Evolutionary conservation across 2,329 filamentous ascomycete species (phyloP).

Genomic region (Celoporthe dispersa): DNA sequence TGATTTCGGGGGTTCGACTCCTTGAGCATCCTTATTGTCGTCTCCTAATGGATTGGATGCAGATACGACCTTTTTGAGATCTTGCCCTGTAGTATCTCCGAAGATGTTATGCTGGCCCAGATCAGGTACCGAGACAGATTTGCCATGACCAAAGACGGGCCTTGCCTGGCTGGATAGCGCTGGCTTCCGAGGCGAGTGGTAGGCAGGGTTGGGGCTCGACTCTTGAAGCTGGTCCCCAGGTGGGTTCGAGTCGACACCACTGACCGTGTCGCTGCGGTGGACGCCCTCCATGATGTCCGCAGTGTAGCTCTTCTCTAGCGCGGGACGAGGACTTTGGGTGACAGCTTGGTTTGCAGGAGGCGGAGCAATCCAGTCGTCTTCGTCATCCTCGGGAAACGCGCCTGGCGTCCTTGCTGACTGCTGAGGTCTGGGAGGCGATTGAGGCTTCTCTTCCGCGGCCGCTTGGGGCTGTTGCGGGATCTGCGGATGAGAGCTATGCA

Average conservation of each 20-base stretch:
- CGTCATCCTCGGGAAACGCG: constrained; percentile 63
- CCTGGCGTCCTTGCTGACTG: constrained; percentile 52
- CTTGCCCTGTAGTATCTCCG: constrained; percentile 33
- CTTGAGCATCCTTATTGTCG: constrained; percentile 43
- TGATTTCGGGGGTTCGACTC: constrained; percentile 55
- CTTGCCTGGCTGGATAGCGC: constrained; percentile 30
- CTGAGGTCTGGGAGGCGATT: constrained; percentile 42
- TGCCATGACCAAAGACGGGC: constrained; percentile 55
- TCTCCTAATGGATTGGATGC: constrained; percentile 60
- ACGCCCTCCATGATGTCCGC: constrained; percentile 65
- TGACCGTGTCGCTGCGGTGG: constrained; percentile 52
- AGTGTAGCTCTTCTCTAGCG: constrained; percentile 63
- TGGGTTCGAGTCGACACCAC: constrained; percentile 51
- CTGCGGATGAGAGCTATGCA: constrained; percentile 36
- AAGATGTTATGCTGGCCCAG: constrained; percentile 42
- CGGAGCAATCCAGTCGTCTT: constrained; percentile 68
- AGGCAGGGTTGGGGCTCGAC: constrained; percentile 27
- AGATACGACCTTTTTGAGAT: constrained; percentile 64
- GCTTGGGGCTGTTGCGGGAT: constrained; percentile 34
- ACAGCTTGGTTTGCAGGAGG: constrained; percentile 45
- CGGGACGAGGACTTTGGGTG: constrained; percentile 53
- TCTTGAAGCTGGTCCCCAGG: constrained; percentile 46
- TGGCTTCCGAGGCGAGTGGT: constrained; percentile 41
- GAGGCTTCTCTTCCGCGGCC: constrained; percentile 35
- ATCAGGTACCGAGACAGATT: constrained; percentile 66